A percentile compares a stretch with the other conserved stretches of the same genome.
Evolutionary conservation across 192 early-diverging fungal genomes (phyloP).

Genomic region (Backusella tarrabulga): DNA sequence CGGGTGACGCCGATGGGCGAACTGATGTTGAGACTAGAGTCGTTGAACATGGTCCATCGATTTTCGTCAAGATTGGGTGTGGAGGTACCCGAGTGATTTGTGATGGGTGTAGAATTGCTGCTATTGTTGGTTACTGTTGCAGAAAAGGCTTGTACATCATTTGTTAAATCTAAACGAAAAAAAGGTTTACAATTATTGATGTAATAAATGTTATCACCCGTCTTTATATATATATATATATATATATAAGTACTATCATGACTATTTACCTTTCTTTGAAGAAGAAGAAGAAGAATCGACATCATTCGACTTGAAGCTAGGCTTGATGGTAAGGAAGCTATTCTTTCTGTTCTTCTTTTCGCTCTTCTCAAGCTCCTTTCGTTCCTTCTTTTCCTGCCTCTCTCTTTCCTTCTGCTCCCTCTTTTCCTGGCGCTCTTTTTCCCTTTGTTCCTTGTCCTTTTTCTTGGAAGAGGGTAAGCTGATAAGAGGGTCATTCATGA

Average conservation of each 20-base stretch:
- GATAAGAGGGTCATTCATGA: slow-evolving; percentile 9
- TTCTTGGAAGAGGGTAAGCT: not conserved
- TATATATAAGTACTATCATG: too few relatives aligned
- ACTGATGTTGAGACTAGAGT: not conserved
- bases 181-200: not conserved
- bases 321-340: not conserved
- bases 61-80: not conserved
- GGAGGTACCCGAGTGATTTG: not conserved
- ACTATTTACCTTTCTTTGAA: not conserved
- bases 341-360: not conserved
- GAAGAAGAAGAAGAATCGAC: not conserved
- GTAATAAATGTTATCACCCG: too few relatives aligned
- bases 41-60: not conserved
- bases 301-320: not conserved
- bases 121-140: not conserved
- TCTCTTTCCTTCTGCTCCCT: not conserved
- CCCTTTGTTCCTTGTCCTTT: slow-evolving; percentile 5
- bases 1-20: not conserved
- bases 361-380: not conserved
- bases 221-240: too few relatives aligned
- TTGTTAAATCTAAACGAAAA: not conserved
- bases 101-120: not conserved
- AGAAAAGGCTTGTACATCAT: not conserved
- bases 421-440: not conserved
- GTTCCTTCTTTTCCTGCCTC: not conserved